Evolutionary conservation across 352 stramenopile genomes (phyloP).

Genomic region (Phytophthora cryptogea): DNA sequence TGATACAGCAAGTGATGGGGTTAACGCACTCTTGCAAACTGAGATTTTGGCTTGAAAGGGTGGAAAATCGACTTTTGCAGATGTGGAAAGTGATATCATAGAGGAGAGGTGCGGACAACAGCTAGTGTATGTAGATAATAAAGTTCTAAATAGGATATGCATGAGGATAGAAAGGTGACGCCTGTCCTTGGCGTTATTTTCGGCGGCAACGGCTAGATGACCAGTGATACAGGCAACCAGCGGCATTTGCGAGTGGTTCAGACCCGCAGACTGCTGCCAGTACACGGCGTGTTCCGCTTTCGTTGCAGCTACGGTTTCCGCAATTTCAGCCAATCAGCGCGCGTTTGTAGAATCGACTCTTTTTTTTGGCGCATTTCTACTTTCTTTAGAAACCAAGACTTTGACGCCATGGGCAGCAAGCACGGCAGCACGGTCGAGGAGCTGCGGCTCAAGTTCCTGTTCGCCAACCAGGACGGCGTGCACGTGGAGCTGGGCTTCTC

Average conservation of each 20-base stretch:
- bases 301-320: too few relatives aligned
- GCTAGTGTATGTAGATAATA: not conserved
- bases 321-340: constrained; percentile 12
- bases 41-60: constrained; percentile 4
- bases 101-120: not conserved
- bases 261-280: too few relatives aligned
- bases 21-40: constrained; percentile 5
- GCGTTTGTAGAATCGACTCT: not conserved
- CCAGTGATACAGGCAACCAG: too few relatives aligned
- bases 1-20: constrained; percentile 8
- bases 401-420: constrained; percentile 11
- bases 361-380: constrained; percentile 8
- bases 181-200: constrained; percentile 2
- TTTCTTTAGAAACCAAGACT: too few relatives aligned
- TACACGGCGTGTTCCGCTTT: too few relatives aligned
- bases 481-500: constrained; percentile 64
- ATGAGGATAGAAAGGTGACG: not conserved
- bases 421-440: constrained; percentile 50
- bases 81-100: not conserved
- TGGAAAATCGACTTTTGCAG: not conserved
- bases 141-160: not conserved
- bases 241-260: too few relatives aligned
- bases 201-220: not conserved
- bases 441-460: constrained; percentile 83
- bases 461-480: constrained; percentile 83